Percentiles rank a stretch among this genome's conserved stretches.
Evolutionary conservation across 2,329 filamentous ascomycete genomes (phyloP).

Genomic region (Bipolaris gigantea): DNA sequence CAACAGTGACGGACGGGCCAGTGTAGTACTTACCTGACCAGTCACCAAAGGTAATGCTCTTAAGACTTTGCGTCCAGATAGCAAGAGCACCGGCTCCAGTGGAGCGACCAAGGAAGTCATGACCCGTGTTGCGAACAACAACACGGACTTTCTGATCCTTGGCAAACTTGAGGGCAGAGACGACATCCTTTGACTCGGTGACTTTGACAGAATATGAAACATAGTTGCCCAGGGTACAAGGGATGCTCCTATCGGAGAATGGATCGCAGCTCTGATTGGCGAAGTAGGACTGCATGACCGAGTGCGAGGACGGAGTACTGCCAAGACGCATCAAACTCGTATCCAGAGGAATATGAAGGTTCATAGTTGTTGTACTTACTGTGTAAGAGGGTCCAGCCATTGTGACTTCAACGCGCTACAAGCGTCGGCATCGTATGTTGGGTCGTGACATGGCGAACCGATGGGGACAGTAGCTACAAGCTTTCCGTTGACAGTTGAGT

Average conservation of each 20-base stretch:
- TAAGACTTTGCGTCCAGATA: slow-evolving; percentile 38
- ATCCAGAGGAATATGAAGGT: not conserved
- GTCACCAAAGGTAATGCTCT: slow-evolving; percentile 23
- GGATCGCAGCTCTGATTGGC: slow-evolving; percentile 22
- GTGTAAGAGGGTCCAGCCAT: slow-evolving; percentile 15
- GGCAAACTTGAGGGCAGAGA: slow-evolving; percentile 28
- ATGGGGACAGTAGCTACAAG: slow-evolving; percentile 47
- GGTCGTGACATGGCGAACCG: slow-evolving; percentile 43
- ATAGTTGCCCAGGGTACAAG: slow-evolving; percentile 27
- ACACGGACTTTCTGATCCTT: slow-evolving; percentile 31
- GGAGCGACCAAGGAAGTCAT: slow-evolving; percentile 35
- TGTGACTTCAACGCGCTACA: slow-evolving; percentile 22
- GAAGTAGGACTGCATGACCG: slow-evolving; percentile 14
- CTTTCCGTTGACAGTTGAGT: slow-evolving; percentile 44
- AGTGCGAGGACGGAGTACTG: slow-evolving; percentile 12
- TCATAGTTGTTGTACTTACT: slow-evolving; percentile 20
- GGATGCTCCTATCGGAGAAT: slow-evolving; percentile 7
- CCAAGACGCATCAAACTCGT: slow-evolving; percentile 1
- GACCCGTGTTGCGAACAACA: slow-evolving; percentile 21
- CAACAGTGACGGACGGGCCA: slow-evolving; percentile 31
- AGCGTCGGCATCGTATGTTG: slow-evolving; percentile 19
- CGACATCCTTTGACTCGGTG: not conserved
- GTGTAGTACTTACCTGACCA: slow-evolving; percentile 28
- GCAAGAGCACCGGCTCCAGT: slow-evolving; percentile 34
- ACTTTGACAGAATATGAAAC: slow-evolving; percentile 44